Base-by-base conservation (phyloP, 2,329 filamentous ascomycete genomes). In the Hypoxylon sp. region DNA sequence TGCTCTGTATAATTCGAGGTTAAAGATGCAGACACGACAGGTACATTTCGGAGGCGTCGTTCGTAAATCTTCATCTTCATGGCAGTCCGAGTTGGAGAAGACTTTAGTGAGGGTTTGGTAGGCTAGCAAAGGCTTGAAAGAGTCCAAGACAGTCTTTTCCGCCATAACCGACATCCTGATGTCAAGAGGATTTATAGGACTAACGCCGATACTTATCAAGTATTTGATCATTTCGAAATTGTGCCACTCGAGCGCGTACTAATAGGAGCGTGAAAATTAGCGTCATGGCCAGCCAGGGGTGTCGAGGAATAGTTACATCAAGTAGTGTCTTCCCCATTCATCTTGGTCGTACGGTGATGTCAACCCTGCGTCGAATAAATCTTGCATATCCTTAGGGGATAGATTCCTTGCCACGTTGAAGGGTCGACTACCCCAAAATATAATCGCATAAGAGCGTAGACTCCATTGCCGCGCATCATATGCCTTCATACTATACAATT, bases 331-430 rank as follows among this genome's bases (percentile, higher is more conserved):
- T 3, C 6, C 58, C 58, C 1, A 1, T 11, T 2, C 0, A 8
- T n/a, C n/a, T 6, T 34, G 22, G n/a, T 62, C 66, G n/a, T 62
- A 64, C 2, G 55, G 60, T n/a, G 66, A 68, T n/a, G 64, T 60
- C n/a, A 59, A 20, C 4, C 60, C 55, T 30, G 48, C 24, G 30
- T 67, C 57, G 17, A 67, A 68, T 10, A 67, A 54, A 37, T 30
- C 46, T 20, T 53, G 60, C 11, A 67, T n/a, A 6, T 67, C 54
- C 4, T 47, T 15, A 4, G 51, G 39, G 11, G 39, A 34, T 32
- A 46, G 54, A 0, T 3, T 0, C 2, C 1, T 2, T 8, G 22
- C 10, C 15, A 62, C 17, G 1, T 3, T 0, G 3, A 64, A 6
- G 30, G 39, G n/a, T 53, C 55, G 3, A 13, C 66, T 68, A 1